Evolutionary conservation across 2,329 filamentous ascomycete genomes (phyloP), one percentile per base, ranked within the genome.

Genomic region (Ceratocystis ficicola): DNA sequence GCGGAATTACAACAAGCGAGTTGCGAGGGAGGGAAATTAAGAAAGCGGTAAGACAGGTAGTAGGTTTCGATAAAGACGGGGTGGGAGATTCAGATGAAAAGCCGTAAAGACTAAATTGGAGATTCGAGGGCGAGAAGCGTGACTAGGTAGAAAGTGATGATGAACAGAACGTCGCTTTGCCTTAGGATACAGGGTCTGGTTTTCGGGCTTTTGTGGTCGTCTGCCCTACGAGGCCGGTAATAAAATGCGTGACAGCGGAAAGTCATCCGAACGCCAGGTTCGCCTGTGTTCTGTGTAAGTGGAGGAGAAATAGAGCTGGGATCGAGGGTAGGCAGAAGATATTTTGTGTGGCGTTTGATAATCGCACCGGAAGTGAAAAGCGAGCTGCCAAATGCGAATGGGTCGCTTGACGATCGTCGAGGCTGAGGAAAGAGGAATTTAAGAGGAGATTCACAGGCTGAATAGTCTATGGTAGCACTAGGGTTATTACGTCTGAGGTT

Each of bases 351-450:
- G 30, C 55, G 55, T 59, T 15, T 59, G 28, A 22, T 36, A 36
- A 36, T n/a, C 17, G 55, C n/a, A 22, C 25, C 30, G 55, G 28
- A 59, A 36, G 28, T 8, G 30, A 36, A 28, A 59, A 59, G 55
- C 25, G 55, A 32, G 55, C 30, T 59, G 25, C 55, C 55, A 30
- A 20, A 30, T 36, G 28, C 2, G 55, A 59, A 59, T 59, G 55
- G 55, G 28, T 59, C 55, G 55, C 55, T 59, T 36, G 55, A 59
- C 55, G 55, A 59, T 59, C 55, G 55, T 59, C 55, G 55, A 59
- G 55, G 55, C 17, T 59, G 15, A 59, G 55, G 55, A 59, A 59
- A 59, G 55, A 59, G 55, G 55, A 59, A 36, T 59, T 36, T 17
- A 17, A 17, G 55, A 57, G 52, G 52, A 36, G 55, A 59, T 59